These are phyloP conservation scores for Nitzschia putrida DNA, from an alignment of 108 stramenopile species.

Conservation along the genomic window DNA sequence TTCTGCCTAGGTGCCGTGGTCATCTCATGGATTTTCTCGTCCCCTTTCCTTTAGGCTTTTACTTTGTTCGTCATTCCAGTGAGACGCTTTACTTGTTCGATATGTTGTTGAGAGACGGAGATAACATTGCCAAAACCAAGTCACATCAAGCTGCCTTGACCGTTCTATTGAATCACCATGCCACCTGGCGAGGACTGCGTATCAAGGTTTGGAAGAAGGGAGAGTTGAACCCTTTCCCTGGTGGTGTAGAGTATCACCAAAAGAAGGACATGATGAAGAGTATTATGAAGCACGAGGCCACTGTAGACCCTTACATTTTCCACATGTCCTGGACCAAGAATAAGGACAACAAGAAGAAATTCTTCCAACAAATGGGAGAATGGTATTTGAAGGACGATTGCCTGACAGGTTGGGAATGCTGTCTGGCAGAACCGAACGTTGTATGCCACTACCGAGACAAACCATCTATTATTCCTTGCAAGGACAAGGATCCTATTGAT, in stretches of 20 bases:
- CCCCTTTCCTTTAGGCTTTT: constrained; percentile 74
- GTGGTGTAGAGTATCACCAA: constrained; percentile 54
- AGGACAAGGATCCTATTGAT: constrained; percentile 58
- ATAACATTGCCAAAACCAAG: constrained; percentile 54
- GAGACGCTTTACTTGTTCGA: constrained; percentile 61
- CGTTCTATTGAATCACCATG: constrained; percentile 59
- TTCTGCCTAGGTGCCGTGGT: neutral
- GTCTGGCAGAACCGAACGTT: constrained; percentile 62
- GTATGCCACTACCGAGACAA: constrained; percentile 81
- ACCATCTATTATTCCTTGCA: constrained; percentile 72
- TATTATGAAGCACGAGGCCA: constrained; percentile 24
- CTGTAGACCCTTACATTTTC: constrained; percentile 39
- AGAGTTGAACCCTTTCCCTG: constrained; percentile 39
- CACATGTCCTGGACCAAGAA: constrained; percentile 77
- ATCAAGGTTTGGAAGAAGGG: constrained; percentile 67
- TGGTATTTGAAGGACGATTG: constrained; percentile 72
- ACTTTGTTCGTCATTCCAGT: constrained; percentile 68
- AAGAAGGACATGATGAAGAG: constrained; percentile 34
- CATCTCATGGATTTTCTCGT: constrained; percentile 51
- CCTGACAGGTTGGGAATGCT: constrained; percentile 46
- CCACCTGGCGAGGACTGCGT: constrained; percentile 54
- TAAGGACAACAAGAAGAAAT: constrained; percentile 74
- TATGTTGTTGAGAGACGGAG: constrained; percentile 52
- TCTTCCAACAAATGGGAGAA: constrained; percentile 67
- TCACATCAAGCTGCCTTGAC: constrained; percentile 75